These are phyloP conservation scores for Penicillium sp. DNA, from an alignment of 2,329 filamentous ascomycete genomes.

Conservation along the genomic window DNA sequence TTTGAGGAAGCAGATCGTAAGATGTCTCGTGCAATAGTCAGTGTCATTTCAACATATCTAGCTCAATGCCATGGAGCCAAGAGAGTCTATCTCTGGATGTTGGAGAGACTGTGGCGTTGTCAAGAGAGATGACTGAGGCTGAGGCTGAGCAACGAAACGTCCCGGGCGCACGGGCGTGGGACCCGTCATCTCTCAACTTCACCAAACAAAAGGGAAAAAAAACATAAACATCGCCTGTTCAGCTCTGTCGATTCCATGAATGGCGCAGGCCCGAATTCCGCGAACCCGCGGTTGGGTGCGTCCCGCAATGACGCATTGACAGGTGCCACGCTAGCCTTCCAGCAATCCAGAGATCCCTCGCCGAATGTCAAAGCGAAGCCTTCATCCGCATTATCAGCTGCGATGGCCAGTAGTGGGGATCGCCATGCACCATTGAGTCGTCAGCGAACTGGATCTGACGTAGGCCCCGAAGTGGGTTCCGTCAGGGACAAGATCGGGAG, in stretches of 20 bases:
- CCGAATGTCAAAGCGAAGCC: constrained; percentile 18
- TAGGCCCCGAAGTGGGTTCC: constrained; percentile 34
- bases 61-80: background rate
- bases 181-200: background rate
- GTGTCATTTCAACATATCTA: too few species aligned
- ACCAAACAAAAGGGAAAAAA: background rate
- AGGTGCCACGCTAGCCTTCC: constrained; percentile 41
- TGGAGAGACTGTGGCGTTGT: background rate
- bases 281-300: constrained; percentile 30
- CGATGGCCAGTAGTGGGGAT: constrained; percentile 21
- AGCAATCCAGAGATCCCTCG: constrained; percentile 20
- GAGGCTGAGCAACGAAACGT: constrained; percentile 5
- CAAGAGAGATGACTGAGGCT: background rate
- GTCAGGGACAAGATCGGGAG: constrained; percentile 42
- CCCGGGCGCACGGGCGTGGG: background rate
- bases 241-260: constrained; percentile 29
- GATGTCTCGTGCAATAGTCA: too few species aligned
- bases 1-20: too few species aligned
- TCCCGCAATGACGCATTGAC: constrained; percentile 33
- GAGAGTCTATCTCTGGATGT: background rate
- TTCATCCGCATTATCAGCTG: constrained; percentile 19
- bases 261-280: constrained; percentile 31
- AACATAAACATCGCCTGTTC: background rate
- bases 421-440: constrained; percentile 13
- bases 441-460: constrained; percentile 22